A percentile compares a stretch with the other conserved stretches of the same genome.
Conservation (phyloP, 2,329 filamentous ascomycete species). For the Venturiaceae sp. region DNA sequence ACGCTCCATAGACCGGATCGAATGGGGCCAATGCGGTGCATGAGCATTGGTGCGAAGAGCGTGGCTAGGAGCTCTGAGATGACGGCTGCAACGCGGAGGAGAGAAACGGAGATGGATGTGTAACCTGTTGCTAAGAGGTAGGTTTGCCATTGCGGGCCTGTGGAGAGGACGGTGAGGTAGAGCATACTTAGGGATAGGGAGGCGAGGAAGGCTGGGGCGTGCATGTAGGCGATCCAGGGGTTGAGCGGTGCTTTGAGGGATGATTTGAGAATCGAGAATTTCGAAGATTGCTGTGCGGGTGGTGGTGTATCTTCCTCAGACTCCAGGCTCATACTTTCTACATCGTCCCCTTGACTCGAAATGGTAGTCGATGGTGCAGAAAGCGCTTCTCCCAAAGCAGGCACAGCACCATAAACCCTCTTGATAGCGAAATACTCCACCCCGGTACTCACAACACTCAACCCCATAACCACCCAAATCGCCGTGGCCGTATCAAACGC, state of each 20-base stretch:
- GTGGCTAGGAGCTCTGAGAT: constrained; percentile 52
- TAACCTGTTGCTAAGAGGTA: constrained; percentile 45
- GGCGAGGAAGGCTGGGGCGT: constrained; percentile 47
- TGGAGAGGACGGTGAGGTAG: constrained; percentile 52
- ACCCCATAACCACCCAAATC: constrained; percentile 38
- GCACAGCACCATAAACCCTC: constrained; percentile 17
- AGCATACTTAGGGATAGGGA: constrained; percentile 51
- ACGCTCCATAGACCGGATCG: constrained; percentile 63
- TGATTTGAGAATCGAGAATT: background rate
- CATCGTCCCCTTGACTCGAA: background rate
- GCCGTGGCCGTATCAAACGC: constrained; percentile 34
- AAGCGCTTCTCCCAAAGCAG: constrained; percentile 13
- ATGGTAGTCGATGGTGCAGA: background rate
- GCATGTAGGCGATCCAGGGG: constrained; percentile 36
- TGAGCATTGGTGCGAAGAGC: constrained; percentile 47
- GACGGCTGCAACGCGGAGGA: constrained; percentile 43
- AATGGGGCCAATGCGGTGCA: constrained; percentile 39
- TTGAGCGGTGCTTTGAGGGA: constrained; percentile 15
- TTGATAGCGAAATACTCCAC: constrained; percentile 46
- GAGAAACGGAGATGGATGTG: constrained; percentile 41
- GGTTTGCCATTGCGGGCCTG: constrained; percentile 54
- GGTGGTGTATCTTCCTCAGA: background rate
- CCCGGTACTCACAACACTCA: constrained; percentile 38
- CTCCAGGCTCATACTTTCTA: background rate
- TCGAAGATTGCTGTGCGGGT: background rate